phyloP scores from a whole-genome alignment of 441 rosid genomes.

The Dalechampia spathulata region DNA sequence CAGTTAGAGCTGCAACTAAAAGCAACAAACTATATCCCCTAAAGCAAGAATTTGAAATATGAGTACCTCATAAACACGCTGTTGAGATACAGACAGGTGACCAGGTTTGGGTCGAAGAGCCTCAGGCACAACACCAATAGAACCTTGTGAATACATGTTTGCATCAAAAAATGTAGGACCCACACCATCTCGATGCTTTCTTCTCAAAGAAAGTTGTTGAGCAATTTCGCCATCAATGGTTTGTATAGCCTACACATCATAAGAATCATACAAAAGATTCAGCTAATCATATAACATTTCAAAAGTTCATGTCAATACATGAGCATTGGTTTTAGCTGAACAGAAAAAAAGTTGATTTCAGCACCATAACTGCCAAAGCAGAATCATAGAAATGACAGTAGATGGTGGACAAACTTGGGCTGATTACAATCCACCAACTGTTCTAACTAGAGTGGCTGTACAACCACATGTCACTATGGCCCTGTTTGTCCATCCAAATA shows the following conservation, averaged over 20 bases:
- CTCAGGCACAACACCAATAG: constrained; percentile 77
- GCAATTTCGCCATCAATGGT: constrained; percentile 90
- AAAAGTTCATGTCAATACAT: not conserved
- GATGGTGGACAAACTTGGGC: too few relatives aligned
- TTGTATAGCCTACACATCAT: constrained; percentile 62
- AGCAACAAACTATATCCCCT: not conserved
- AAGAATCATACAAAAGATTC: not conserved
- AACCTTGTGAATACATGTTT: constrained; percentile 63
- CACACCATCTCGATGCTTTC: constrained; percentile 85
- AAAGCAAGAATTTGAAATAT: constrained; percentile 11
- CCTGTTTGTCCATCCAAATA: too few relatives aligned
- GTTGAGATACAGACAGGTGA: constrained; percentile 82
- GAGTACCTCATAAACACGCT: constrained; percentile 92
- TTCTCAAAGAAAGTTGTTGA: constrained; percentile 67
- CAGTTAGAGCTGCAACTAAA: constrained; percentile 11
- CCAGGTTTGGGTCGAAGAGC: constrained; percentile 96
- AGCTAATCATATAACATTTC: not conserved
- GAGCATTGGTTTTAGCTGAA: not conserved
- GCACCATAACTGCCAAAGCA: too few relatives aligned
- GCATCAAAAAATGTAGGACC: constrained; percentile 71
- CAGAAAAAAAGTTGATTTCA: too few relatives aligned
- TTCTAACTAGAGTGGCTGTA: too few relatives aligned
- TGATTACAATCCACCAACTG: too few relatives aligned
- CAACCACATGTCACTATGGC: too few relatives aligned
- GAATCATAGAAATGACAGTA: too few relatives aligned